Base-by-base conservation (phyloP, 441 rosid genomes). In the Euphorbia schlechtendalii region DNA sequence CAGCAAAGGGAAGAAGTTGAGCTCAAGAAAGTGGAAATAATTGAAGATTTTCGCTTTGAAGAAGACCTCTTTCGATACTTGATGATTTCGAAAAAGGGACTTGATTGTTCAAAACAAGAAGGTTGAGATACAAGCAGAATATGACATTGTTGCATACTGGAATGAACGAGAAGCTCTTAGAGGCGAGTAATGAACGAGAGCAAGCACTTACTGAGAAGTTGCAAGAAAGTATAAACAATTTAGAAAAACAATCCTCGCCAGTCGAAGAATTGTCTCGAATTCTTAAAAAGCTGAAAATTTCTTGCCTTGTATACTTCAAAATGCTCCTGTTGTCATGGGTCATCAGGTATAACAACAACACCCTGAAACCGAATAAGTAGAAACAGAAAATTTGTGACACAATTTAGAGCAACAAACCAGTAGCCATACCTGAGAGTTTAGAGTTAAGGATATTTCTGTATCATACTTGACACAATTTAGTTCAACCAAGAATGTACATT, bases 281-380 rank as follows among this genome's bases (percentile, higher is more conserved):
- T 74, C 83, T 94, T 43, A 83, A 81, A 40, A 98, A 72, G 99
- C 99, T 1, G 99, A 94, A 70, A 89, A 90, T 67, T 94, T 90
- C 82, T 76, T 94, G 77, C 99, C 91, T 72, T 94, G 91, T 68
- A 87, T 91, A 30, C 98, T 94, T 58, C 93, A 88, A 75, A 87
- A 72, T 82, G 99, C 99, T 52, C 97, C 99, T 9, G 85, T 93
- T 69, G 97, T 90, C 24, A 89, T 90, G 46, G 97, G 99, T 0
- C 97, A 94, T 82, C 99, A 88, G 97, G 96, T 88, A 80, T 43
- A 28, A 15, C 11, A 38, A 36, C 10, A 0, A 6, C 32, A 22
- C n/a, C 14, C 28, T n/a, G n/a, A n/a, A n/a, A n/a, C n/a, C n/a
- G n/a, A n/a, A n/a, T n/a, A n/a, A n/a, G n/a, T n/a, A n/a, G 30